Evolutionary conservation across 2,329 filamentous ascomycete species (phyloP).

Genomic region (Claviceps sorghi): DNA sequence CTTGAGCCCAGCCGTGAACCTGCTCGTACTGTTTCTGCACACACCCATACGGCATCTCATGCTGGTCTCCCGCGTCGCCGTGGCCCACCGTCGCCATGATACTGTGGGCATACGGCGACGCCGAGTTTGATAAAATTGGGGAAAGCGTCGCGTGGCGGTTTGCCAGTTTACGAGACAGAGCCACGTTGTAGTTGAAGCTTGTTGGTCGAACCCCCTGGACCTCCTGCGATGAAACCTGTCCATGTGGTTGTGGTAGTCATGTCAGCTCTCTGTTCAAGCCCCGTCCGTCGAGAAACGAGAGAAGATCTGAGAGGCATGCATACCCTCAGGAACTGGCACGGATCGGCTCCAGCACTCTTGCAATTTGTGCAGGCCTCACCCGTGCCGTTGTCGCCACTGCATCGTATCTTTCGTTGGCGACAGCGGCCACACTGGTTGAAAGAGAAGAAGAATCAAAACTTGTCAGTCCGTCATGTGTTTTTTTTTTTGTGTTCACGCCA

Average conservation of each 20-base stretch:
- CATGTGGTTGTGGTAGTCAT: not conserved
- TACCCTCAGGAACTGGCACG: slow-evolving; percentile 74
- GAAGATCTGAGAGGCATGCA: slow-evolving; percentile 6
- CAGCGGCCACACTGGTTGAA: slow-evolving; percentile 66
- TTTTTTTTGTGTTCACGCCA: not conserved
- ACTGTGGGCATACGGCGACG: not conserved
- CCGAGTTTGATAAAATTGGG: not conserved
- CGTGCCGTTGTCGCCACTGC: slow-evolving; percentile 69
- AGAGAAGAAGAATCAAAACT: not conserved
- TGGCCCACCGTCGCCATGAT: slow-evolving; percentile 1
- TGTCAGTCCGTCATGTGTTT: slow-evolving; percentile 4
- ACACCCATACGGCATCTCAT: slow-evolving; percentile 11
- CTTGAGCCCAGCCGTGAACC: slow-evolving; percentile 12
- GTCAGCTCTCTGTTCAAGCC: not conserved
- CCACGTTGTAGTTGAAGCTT: slow-evolving; percentile 16
- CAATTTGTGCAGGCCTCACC: slow-evolving; percentile 75
- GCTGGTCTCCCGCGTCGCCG: not conserved
- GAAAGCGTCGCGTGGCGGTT: slow-evolving; percentile 11
- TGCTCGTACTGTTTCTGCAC: slow-evolving; percentile 14
- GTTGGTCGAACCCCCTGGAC: slow-evolving; percentile 13
- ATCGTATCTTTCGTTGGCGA: slow-evolving; percentile 86
- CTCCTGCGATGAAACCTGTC: slow-evolving; percentile 19
- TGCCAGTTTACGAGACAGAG: slow-evolving; percentile 18
- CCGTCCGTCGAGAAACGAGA: not conserved
- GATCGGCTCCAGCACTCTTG: slow-evolving; percentile 52